phyloP scores from a whole-genome alignment of 768 basidiomycete genomes.

The Boletus sp. region DNA sequence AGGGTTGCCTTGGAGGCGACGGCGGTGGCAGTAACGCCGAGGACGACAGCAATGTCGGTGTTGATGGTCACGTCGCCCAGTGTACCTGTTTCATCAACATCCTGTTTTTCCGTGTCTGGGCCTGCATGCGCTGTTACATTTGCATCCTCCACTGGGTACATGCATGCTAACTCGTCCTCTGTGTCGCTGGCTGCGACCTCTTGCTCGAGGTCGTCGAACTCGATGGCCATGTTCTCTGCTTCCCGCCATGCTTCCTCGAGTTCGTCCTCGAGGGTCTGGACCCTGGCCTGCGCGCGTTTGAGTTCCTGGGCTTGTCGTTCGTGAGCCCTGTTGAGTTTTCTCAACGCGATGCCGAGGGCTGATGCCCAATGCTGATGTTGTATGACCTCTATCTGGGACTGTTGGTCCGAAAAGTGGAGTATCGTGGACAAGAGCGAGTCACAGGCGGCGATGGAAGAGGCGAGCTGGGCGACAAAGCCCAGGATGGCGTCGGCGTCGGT shows the following conservation, averaged over 20 bases:
- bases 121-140: conserved; percentile 16
- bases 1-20: conserved; percentile 39
- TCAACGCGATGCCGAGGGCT: conserved; percentile 73
- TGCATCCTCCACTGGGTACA: not conserved
- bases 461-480: conserved; percentile 54
- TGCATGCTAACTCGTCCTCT: conserved; percentile 1
- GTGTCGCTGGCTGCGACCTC: conserved; percentile 23
- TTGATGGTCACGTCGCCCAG: conserved; percentile 25
- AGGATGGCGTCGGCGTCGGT: conserved; percentile 36
- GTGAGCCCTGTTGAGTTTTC: conserved; percentile 78
- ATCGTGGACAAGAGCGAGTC: conserved; percentile 61
- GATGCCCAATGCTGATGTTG: conserved; percentile 70
- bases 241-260: conserved; percentile 80
- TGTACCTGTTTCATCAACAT: conserved; percentile 27
- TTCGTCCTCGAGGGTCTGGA: conserved; percentile 62
- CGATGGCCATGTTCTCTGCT: conserved; percentile 68
- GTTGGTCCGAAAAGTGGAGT: conserved; percentile 57
- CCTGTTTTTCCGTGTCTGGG: conserved; percentile 12
- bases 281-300: conserved; percentile 42
- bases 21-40: conserved; percentile 38
- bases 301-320: conserved; percentile 63
- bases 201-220: conserved; percentile 63
- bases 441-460: conserved; percentile 54
- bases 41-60: conserved; percentile 32
- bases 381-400: conserved; percentile 57